Conservation (phyloP, 2,329 filamentous ascomycete species). For the Talaromyces sp. region DNA sequence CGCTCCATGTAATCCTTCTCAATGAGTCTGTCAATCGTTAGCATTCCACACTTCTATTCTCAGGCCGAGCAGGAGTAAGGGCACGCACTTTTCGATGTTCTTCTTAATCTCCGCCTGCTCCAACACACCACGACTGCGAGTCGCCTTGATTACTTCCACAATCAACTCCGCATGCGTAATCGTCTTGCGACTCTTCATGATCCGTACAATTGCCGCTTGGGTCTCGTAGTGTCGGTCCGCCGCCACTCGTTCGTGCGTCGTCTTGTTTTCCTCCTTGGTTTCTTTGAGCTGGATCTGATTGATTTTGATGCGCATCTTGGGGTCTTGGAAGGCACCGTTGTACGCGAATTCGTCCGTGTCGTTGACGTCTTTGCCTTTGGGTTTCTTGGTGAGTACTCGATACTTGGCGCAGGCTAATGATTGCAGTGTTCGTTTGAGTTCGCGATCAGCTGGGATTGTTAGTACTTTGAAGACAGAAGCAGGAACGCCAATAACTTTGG, state of each 20-base stretch:
- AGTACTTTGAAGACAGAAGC: conserved; percentile 18
- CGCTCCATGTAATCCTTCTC: conserved; percentile 92
- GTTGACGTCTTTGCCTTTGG: conserved; percentile 77
- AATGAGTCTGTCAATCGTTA: conserved; percentile 61
- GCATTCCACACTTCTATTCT: neutral
- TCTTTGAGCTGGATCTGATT: conserved; percentile 98
- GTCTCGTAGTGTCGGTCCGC: conserved; percentile 93
- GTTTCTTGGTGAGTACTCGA: conserved; percentile 78
- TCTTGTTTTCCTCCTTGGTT: conserved; percentile 90
- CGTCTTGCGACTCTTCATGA: conserved; percentile 91
- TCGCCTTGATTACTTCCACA: conserved; percentile 87
- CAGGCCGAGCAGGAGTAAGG: neutral
- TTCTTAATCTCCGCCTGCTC: conserved; percentile 88
- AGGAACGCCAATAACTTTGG: no score
- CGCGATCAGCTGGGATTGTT: conserved; percentile 57
- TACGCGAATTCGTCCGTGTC: conserved; percentile 78
- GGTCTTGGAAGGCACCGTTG: conserved; percentile 72
- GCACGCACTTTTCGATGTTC: conserved; percentile 84
- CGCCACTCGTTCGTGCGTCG: conserved; percentile 83
- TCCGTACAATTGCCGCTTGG: conserved; percentile 91
- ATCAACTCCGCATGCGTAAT: conserved; percentile 86
- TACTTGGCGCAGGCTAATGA: conserved; percentile 89
- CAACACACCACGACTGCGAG: conserved; percentile 78
- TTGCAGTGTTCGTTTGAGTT: conserved; percentile 87
- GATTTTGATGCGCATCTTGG: conserved; percentile 91